These are phyloP conservation scores for Carex sylvatica DNA, from an alignment of 202 grass and related monocot species.

Conservation along the genomic window DNA sequence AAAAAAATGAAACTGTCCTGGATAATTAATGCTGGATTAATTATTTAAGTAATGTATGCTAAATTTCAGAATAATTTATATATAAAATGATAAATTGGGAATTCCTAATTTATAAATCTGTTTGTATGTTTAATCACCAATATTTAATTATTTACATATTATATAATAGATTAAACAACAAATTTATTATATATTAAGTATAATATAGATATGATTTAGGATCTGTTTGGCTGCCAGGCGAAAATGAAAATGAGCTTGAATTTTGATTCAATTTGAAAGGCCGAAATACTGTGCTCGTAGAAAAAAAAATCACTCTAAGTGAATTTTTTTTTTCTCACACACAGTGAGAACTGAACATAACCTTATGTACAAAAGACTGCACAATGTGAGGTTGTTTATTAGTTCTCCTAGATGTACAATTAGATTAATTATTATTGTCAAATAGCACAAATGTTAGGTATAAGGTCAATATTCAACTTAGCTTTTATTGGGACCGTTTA, in stretches of 20 bases:
- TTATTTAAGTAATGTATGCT: too few relatives aligned
- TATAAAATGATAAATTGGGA: background rate
- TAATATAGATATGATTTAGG: background rate
- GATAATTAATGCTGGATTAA: background rate
- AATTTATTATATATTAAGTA: background rate
- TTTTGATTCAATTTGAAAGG: too few relatives aligned
- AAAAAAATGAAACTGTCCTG: background rate
- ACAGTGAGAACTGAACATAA: too few relatives aligned
- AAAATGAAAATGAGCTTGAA: too few relatives aligned
- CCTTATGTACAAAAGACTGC: background rate
- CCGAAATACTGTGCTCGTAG: too few relatives aligned
- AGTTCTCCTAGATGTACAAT: background rate
- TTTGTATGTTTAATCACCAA: background rate
- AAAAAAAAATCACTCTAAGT: too few relatives aligned
- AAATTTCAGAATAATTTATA: too few relatives aligned
- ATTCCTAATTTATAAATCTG: background rate
- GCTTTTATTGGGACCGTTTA: background rate
- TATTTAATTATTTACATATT: background rate
- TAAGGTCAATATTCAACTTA: background rate
- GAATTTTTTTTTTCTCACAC: too few relatives aligned
- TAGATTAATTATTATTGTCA: conserved; percentile 15
- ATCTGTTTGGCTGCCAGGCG: too few relatives aligned
- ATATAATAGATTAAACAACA: background rate
- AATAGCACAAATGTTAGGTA: background rate
- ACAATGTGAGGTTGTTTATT: background rate